These are phyloP conservation scores for Epichloe sylvatica DNA, from an alignment of 2,329 filamentous ascomycete genomes.

Conservation along the genomic window DNA sequence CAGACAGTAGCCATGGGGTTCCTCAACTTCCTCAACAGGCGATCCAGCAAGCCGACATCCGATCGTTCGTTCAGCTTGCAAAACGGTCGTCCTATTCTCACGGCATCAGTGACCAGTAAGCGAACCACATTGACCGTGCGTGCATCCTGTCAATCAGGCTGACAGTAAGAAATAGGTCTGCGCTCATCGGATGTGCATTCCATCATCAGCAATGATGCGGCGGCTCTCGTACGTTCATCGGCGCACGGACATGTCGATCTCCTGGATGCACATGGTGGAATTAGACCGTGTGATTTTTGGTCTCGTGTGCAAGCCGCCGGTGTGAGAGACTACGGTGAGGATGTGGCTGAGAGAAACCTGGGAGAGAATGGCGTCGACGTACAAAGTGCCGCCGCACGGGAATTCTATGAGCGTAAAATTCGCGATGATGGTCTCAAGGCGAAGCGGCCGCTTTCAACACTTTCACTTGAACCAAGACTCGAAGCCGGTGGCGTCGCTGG, in stretches of 20 bases:
- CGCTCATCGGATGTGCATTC: neutral
- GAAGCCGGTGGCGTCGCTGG: neutral
- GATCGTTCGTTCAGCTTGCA: slow-evolving; percentile 1
- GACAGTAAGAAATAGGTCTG: neutral
- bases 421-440: neutral
- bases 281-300: slow-evolving; percentile 32
- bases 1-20: slow-evolving; percentile 3
- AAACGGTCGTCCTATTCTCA: neutral
- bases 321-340: slow-evolving; percentile 40
- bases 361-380: slow-evolving; percentile 21
- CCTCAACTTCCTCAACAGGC: slow-evolving; percentile 2
- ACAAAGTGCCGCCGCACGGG: slow-evolving; percentile 17
- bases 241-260: slow-evolving; percentile 3
- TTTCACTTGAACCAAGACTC: neutral
- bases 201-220: neutral
- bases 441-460: neutral
- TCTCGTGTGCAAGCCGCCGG: slow-evolving; percentile 33
- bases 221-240: neutral
- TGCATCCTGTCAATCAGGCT: neutral
- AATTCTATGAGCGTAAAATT: slow-evolving; percentile 15
- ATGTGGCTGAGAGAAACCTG: slow-evolving; percentile 46
- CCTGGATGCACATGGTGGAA: slow-evolving; percentile 20
- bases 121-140: neutral
- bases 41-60: neutral
- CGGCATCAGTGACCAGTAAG: slow-evolving; percentile 1